Percentiles rank a stretch among this genome's conserved stretches.
Conservation (phyloP, 257 asterid species). For the Solanum etuberosum region DNA sequence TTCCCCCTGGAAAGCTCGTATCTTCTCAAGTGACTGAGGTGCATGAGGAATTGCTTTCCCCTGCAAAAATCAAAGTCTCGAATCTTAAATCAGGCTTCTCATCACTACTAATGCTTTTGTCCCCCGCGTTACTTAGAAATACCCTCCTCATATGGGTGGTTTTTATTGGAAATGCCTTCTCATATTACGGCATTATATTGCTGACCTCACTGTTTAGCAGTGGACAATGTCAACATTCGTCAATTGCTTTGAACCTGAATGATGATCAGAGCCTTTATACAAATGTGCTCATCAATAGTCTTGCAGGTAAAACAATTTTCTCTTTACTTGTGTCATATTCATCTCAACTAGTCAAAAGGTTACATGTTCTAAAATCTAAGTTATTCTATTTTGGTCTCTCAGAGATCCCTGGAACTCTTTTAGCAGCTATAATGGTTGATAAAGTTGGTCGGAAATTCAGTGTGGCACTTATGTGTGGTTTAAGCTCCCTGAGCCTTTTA, state of each 20-base stretch:
- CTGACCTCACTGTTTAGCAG: conserved; percentile 67
- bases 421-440: conserved; percentile 56
- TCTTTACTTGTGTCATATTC: not conserved
- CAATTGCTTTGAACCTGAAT: conserved; percentile 3
- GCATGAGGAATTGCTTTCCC: not conserved
- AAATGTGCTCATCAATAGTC: conserved; percentile 52
- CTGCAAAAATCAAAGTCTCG: not conserved
- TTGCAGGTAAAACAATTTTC: conserved; percentile 45
- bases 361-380: not conserved
- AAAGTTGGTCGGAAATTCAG: conserved; percentile 56
- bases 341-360: not conserved
- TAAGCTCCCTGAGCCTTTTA: conserved; percentile 31
- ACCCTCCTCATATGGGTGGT: conserved; percentile 45
- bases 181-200: conserved; percentile 64
- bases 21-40: conserved; percentile 11
- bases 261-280: conserved; percentile 33
- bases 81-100: conserved; percentile 22
- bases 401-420: conserved; percentile 70
- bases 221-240: conserved; percentile 35
- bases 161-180: conserved; percentile 48
- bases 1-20: conserved; percentile 51
- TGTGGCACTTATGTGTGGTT: conserved; percentile 40
- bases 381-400: conserved; percentile 10
- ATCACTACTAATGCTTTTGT: conserved; percentile 27
- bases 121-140: conserved; percentile 18